Conservation (phyloP, 805 yeast species). For the Ogataea degrootiae region DNA sequence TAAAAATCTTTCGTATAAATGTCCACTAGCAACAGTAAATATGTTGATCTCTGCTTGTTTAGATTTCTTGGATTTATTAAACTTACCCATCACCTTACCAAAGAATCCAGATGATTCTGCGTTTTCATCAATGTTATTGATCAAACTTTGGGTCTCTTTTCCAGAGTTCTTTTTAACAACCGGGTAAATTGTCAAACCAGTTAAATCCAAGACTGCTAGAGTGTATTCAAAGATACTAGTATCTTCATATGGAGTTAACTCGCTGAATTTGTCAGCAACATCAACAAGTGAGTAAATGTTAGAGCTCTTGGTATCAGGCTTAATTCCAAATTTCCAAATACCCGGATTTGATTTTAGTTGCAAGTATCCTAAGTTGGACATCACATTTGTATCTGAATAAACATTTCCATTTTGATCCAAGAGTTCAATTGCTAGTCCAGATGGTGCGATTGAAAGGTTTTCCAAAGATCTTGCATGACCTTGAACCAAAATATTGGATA, state of each 20-base stretch:
- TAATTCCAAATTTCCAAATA: slow-evolving; percentile 48
- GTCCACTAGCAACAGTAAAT: slow-evolving; percentile 81
- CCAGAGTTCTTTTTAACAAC: slow-evolving; percentile 36
- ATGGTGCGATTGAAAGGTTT: slow-evolving; percentile 32
- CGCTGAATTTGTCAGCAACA: slow-evolving; percentile 22
- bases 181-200: slow-evolving; percentile 44
- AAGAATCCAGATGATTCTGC: background rate
- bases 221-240: slow-evolving; percentile 1
- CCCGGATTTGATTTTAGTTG: slow-evolving; percentile 79
- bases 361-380: slow-evolving; percentile 80
- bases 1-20: slow-evolving; percentile 65
- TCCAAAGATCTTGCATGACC: slow-evolving; percentile 56
- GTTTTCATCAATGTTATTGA: slow-evolving; percentile 7
- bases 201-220: slow-evolving; percentile 38
- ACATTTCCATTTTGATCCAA: slow-evolving; percentile 12
- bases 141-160: slow-evolving; percentile 24
- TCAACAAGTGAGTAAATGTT: slow-evolving; percentile 37
- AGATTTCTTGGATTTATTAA: slow-evolving; percentile 7
- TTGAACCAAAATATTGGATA: slow-evolving; percentile 59
- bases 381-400: slow-evolving; percentile 56
- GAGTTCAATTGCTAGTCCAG: slow-evolving; percentile 48
- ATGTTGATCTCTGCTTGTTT: slow-evolving; percentile 65
- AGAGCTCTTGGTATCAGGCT: slow-evolving; percentile 35
- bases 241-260: background rate
- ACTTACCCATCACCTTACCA: background rate